These are phyloP conservation scores for Globisporangium perplexum DNA, from an alignment of 352 stramenopile genomes.

Conservation along the genomic window DNA sequence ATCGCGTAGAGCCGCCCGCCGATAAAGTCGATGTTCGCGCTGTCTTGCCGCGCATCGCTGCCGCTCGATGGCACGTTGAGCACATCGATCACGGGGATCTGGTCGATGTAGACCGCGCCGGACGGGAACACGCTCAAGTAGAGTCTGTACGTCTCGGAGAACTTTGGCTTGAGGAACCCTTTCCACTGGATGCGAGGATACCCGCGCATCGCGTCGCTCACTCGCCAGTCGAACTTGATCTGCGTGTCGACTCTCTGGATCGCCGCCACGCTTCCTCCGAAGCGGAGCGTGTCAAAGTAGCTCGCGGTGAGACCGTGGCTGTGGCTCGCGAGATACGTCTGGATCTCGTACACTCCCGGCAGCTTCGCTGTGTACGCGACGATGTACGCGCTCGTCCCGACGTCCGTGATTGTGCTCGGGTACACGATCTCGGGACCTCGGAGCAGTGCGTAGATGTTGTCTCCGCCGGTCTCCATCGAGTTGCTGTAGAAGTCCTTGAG, in stretches of 20 bases:
- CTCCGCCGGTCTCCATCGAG: slow-evolving; percentile 24
- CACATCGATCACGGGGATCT: slow-evolving; percentile 26
- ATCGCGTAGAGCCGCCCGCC: slow-evolving; percentile 29
- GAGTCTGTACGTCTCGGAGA: slow-evolving; percentile 35
- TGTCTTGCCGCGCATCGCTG: slow-evolving; percentile 6
- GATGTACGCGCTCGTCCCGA: slow-evolving; percentile 34
- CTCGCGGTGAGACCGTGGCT: slow-evolving; percentile 22
- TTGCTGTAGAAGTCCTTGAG: slow-evolving; percentile 44
- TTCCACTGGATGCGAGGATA: slow-evolving; percentile 40
- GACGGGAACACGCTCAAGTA: slow-evolving; percentile 19
- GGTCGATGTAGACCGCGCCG: slow-evolving; percentile 29
- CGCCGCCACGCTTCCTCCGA: slow-evolving; percentile 7
- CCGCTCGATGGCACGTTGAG: slow-evolving; percentile 16
- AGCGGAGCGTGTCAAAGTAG: slow-evolving; percentile 29
- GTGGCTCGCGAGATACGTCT: slow-evolving; percentile 29
- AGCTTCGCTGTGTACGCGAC: slow-evolving; percentile 27
- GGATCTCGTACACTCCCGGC: slow-evolving; percentile 37
- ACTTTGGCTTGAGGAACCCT: slow-evolving; percentile 36
- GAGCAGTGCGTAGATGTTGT: slow-evolving; percentile 30
- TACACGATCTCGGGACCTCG: slow-evolving; percentile 24
- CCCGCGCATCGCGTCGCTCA: slow-evolving; percentile 27
- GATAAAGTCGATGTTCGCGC: slow-evolving; percentile 17
- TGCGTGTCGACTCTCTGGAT: slow-evolving; percentile 19
- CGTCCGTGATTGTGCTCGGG: slow-evolving; percentile 21
- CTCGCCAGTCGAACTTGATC: slow-evolving; percentile 38